Evolutionary conservation across 306 rosid genomes (phyloP).

Genomic region (Canavalia gladiata): DNA sequence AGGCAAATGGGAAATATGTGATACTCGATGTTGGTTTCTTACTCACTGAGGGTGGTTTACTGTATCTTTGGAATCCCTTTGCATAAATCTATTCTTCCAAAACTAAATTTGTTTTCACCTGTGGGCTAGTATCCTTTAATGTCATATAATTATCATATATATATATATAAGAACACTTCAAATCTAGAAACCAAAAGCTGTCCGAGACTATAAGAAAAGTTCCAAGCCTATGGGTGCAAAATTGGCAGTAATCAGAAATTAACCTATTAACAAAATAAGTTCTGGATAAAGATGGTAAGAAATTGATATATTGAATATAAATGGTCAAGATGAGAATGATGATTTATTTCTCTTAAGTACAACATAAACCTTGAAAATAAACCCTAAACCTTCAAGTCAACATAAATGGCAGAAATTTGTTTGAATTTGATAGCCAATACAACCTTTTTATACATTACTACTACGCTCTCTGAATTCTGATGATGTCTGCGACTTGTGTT

Average conservation of each 20-base stretch:
- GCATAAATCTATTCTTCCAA: background rate
- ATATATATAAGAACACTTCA: background rate
- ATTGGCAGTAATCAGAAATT: background rate
- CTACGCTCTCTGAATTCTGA: background rate
- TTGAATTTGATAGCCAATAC: conserved; percentile 6
- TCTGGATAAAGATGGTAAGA: background rate
- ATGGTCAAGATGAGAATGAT: background rate
- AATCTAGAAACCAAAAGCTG: background rate
- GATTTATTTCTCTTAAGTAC: background rate
- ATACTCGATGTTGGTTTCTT: conserved; percentile 3
- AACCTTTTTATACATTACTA: background rate
- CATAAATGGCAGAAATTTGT: conserved; percentile 1
- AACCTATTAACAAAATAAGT: background rate
- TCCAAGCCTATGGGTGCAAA: background rate
- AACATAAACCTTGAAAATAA: background rate
- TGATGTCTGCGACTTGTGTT: background rate
- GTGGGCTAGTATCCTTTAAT: background rate
- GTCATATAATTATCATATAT: background rate
- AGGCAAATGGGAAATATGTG: conserved; percentile 4
- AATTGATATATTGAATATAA: background rate
- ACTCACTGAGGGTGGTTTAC: background rate
- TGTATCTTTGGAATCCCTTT: background rate
- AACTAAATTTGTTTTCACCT: background rate
- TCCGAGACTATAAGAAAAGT: background rate
- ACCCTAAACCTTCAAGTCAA: background rate